These are phyloP conservation scores for Yamadazyma oceani DNA, from an alignment of 1,139 yeast genomes.

Conservation along the genomic window DNA sequence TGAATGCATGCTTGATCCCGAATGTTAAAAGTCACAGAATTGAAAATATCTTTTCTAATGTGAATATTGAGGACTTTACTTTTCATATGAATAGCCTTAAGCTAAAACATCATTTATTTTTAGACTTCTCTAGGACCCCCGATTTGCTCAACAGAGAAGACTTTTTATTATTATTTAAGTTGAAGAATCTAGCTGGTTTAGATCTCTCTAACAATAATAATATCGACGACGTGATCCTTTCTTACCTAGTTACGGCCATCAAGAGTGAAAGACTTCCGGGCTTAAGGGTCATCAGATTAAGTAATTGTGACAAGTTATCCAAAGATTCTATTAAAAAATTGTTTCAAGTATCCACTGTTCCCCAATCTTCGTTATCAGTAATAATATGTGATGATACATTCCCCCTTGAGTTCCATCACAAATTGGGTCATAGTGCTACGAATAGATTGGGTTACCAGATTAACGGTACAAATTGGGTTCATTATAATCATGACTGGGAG, in stretches of 20 bases:
- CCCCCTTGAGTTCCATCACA: constrained; percentile 8
- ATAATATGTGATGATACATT: constrained; percentile 18
- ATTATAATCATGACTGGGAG: constrained; percentile 13
- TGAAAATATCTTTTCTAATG: constrained; percentile 36
- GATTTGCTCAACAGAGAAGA: constrained; percentile 21
- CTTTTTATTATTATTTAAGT: constrained; percentile 28
- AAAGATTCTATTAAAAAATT: constrained; percentile 20
- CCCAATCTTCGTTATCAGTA: constrained; percentile 20
- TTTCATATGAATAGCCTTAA: constrained; percentile 17
- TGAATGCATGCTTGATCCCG: constrained; percentile 12
- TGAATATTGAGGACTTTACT: constrained; percentile 22
- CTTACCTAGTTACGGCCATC: constrained; percentile 26
- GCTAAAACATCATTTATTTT: constrained; percentile 5
- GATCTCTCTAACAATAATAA: constrained; percentile 28
- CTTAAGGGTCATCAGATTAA: constrained; percentile 26
- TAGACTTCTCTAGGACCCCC: constrained; percentile 14
- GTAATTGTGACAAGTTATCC: constrained; percentile 27
- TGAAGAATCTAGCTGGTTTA: constrained; percentile 31
- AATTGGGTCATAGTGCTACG: constrained; percentile 16
- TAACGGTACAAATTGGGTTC: constrained; percentile 25
- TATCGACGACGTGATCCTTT: constrained; percentile 34
- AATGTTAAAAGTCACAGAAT: constrained; percentile 22
- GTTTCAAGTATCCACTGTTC: constrained; percentile 14
- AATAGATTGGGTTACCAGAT: constrained; percentile 4
- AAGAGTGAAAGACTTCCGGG: constrained; percentile 23